Conservation (phyloP, 140 eudicot species). For the Cichorium intybus region DNA sequence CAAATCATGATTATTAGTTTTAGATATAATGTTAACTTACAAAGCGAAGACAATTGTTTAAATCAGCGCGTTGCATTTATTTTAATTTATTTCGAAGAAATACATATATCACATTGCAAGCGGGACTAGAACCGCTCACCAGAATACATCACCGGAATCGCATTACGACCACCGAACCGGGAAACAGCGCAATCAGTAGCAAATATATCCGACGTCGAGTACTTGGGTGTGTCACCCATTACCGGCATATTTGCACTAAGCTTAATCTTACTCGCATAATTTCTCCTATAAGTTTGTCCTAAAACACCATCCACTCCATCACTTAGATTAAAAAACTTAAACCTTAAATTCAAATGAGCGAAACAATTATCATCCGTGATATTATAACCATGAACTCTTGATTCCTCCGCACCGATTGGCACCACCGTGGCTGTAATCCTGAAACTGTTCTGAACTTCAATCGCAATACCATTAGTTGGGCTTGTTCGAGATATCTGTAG, state of each 20-base stretch:
- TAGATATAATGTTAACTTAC: no score
- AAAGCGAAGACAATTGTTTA: not conserved
- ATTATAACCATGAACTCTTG: constrained; percentile 60
- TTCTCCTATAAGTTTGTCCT: constrained; percentile 67
- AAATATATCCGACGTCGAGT: constrained; percentile 43
- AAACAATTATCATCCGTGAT: constrained; percentile 67
- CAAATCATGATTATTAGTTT: no score
- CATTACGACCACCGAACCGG: constrained; percentile 30
- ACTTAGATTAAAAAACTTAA: constrained; percentile 60
- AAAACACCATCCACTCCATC: constrained; percentile 61
- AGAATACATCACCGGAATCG: constrained; percentile 7
- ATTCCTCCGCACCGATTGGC: constrained; percentile 54
- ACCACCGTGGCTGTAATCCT: constrained; percentile 54
- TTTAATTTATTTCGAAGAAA: not conserved
- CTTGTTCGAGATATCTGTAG: constrained; percentile 42
- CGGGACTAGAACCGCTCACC: constrained; percentile 9
- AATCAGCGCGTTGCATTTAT: not conserved
- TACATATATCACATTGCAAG: constrained; percentile 4
- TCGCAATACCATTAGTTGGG: constrained; percentile 32
- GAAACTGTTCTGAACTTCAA: constrained; percentile 64
- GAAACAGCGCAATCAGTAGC: constrained; percentile 60
- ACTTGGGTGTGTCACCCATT: constrained; percentile 57
- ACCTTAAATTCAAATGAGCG: constrained; percentile 76
- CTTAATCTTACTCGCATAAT: constrained; percentile 56
- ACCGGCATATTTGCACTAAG: constrained; percentile 72